Conservation (phyloP, 495 filamentous ascomycete genomes). For the Podospora didyma region DNA sequence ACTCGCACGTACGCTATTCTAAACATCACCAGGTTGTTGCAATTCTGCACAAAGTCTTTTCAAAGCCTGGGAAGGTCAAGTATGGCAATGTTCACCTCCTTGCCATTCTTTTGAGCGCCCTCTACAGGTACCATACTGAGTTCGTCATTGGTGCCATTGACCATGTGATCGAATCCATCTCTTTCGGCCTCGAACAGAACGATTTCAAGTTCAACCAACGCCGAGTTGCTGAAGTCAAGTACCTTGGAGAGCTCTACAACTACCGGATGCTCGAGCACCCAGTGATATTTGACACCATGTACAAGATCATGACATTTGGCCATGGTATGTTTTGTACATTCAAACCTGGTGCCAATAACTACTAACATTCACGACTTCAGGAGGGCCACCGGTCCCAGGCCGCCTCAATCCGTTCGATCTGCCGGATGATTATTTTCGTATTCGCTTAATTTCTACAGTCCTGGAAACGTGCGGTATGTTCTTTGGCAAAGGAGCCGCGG, state of each 20-base stretch:
- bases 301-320: conserved; percentile 88
- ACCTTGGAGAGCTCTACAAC: conserved; percentile 94
- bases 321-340: conserved; percentile 52
- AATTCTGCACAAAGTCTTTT: conserved; percentile 86
- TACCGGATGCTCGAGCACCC: conserved; percentile 96
- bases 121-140: conserved; percentile 87
- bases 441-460: conserved; percentile 81
- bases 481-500: conserved; percentile 87
- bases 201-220: conserved; percentile 98
- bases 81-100: conserved; percentile 96
- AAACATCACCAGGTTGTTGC: conserved; percentile 57
- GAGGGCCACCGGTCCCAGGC: conserved; percentile 76
- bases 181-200: conserved; percentile 84
- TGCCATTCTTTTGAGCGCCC: conserved; percentile 80
- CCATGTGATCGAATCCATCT: conserved; percentile 83
- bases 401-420: conserved; percentile 71
- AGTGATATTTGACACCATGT: conserved; percentile 92
- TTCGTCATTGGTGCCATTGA: conserved; percentile 88
- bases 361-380: conserved; percentile 39
- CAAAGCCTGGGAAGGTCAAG: conserved; percentile 94
- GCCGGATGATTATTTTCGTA: conserved; percentile 93
- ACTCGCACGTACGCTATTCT: not conserved
- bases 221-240: conserved; percentile 92
- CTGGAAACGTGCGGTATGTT: conserved; percentile 95
- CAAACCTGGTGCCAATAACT: not conserved